These are phyloP conservation scores for Drechslera avenae DNA, from an alignment of 2,329 filamentous ascomycete species.

Conservation along the genomic window DNA sequence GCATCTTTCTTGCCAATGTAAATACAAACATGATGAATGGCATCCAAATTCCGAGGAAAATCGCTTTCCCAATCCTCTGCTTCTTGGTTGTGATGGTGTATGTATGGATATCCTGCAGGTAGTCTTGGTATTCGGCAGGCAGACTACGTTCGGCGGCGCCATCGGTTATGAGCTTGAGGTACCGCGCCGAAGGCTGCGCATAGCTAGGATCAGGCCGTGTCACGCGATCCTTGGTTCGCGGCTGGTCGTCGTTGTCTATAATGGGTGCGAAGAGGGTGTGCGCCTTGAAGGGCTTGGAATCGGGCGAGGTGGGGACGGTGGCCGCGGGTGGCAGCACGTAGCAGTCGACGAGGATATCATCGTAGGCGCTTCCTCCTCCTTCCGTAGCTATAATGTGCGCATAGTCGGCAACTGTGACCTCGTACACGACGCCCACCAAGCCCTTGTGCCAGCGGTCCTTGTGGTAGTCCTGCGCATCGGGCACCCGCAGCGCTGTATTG, in stretches of 20 bases:
- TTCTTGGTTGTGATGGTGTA: constrained; percentile 71
- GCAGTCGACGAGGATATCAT: constrained; percentile 81
- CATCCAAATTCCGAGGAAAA: constrained; percentile 66
- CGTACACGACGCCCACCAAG: constrained; percentile 91
- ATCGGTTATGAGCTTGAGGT: constrained; percentile 77
- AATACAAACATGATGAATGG: constrained; percentile 64
- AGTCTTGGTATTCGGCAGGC: constrained; percentile 76
- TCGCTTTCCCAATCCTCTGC: constrained; percentile 68
- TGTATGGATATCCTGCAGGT: constrained; percentile 69
- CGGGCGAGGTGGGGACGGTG: constrained; percentile 67
- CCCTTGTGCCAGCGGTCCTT: constrained; percentile 76
- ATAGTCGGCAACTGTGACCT: constrained; percentile 84
- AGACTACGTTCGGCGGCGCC: constrained; percentile 82
- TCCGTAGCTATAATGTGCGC: constrained; percentile 87
- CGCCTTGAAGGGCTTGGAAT: constrained; percentile 71
- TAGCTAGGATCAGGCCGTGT: constrained; percentile 70
- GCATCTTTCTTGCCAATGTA: constrained; percentile 56
- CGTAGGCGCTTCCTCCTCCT: constrained; percentile 83
- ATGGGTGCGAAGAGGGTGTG: constrained; percentile 79
- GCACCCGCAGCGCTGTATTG: constrained; percentile 68
- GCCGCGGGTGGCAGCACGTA: constrained; percentile 66
- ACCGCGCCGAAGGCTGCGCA: constrained; percentile 82
- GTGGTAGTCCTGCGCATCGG: constrained; percentile 49
- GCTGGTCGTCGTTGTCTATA: constrained; percentile 21
- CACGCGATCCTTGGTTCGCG: constrained; percentile 49